Conservation (phyloP, 345 rosid genomes). For the Citrus reticulata region DNA sequence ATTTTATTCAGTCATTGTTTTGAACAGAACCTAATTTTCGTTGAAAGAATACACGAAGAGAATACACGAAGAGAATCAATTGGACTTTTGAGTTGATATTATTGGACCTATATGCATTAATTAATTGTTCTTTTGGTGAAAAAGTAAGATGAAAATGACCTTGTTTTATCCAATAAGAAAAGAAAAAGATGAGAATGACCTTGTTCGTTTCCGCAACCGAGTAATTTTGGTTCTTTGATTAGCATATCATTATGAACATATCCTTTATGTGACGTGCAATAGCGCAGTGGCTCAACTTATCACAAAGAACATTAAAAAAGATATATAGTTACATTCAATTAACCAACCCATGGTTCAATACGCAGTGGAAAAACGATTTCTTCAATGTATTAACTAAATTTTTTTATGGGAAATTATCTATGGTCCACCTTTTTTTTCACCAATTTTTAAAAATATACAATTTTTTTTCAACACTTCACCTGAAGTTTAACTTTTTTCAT, state of each 20-base stretch:
- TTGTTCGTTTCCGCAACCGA: background rate
- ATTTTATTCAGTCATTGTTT: background rate
- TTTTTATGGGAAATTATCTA: too few relatives aligned
- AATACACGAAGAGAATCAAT: background rate
- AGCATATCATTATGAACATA: background rate
- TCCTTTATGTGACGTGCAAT: background rate
- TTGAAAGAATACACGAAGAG: background rate
- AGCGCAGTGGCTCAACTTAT: too few relatives aligned
- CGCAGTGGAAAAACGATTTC: too few relatives aligned
- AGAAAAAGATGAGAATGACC: too few relatives aligned
- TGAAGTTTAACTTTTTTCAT: too few relatives aligned
- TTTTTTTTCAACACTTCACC: too few relatives aligned
- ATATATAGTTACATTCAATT: too few relatives aligned
- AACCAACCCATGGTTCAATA: too few relatives aligned
- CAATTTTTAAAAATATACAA: too few relatives aligned
- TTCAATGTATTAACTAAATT: too few relatives aligned
- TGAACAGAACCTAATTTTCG: background rate
- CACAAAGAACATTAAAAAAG: too few relatives aligned
- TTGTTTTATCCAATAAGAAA: background rate
- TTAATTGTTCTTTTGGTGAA: background rate
- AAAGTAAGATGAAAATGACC: background rate
- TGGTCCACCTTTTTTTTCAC: fast-evolving
- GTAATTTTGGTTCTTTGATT: background rate
- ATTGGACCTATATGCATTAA: background rate
- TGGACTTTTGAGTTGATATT: background rate